Conservation (phyloP, 2,329 filamentous ascomycete genomes). For the Sordariomycetes sp. region DNA sequence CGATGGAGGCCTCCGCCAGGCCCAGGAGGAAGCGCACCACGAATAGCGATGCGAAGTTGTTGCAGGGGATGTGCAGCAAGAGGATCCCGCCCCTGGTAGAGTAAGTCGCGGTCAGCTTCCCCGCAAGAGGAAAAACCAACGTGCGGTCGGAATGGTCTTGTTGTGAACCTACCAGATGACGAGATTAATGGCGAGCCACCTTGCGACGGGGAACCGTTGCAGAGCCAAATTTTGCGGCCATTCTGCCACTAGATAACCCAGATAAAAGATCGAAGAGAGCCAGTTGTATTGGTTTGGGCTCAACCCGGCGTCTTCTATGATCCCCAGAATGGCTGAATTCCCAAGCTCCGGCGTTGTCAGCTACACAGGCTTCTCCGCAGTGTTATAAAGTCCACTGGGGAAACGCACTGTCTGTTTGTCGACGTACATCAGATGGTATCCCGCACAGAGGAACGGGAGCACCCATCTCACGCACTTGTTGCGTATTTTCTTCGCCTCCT, state of each 20-base stretch:
- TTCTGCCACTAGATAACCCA: slow-evolving; percentile 31
- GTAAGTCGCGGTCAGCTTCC: not conserved
- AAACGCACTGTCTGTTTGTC: slow-evolving; percentile 23
- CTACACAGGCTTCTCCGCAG: not conserved
- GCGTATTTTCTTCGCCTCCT: slow-evolving; percentile 17
- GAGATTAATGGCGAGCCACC: slow-evolving; percentile 11
- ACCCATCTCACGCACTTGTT: slow-evolving; percentile 24
- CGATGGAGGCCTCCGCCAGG: slow-evolving; percentile 11
- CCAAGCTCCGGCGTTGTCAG: not conserved
- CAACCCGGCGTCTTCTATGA: slow-evolving; percentile 5
- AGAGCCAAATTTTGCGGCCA: slow-evolving; percentile 15
- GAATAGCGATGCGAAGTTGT: slow-evolving; percentile 9
- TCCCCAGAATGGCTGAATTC: not conserved
- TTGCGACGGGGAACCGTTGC: slow-evolving; percentile 15
- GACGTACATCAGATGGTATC: slow-evolving; percentile 27
- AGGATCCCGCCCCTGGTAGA: slow-evolving; percentile 9
- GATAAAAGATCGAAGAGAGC: slow-evolving; percentile 38
- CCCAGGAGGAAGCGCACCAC: slow-evolving; percentile 11
- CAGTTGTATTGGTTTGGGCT: slow-evolving; percentile 33
- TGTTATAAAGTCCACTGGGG: not conserved
- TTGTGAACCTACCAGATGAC: not conserved
- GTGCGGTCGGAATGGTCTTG: not conserved
- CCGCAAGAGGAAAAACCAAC: not conserved
- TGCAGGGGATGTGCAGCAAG: slow-evolving; percentile 11
- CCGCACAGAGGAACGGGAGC: slow-evolving; percentile 24